Percentiles rank a stretch among this genome's conserved stretches.
phyloP scores from a whole-genome alignment of 805 yeast species.

The Kluyveromyces lactis region DNA sequence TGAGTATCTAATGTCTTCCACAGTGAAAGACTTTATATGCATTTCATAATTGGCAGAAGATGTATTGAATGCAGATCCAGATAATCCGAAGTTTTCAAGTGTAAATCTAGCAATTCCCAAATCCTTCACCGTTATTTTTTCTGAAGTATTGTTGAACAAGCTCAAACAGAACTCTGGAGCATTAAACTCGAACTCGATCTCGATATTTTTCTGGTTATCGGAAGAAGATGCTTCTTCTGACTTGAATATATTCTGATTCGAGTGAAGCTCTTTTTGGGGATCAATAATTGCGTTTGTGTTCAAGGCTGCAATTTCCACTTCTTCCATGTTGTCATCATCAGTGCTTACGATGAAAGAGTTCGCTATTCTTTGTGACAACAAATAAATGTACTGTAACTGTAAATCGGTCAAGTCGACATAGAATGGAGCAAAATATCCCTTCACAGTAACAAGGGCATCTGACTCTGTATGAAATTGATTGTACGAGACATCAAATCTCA shows the following conservation, averaged over 20 bases:
- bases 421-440: slow-evolving; percentile 55
- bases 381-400: slow-evolving; percentile 52
- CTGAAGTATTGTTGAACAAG: slow-evolving; percentile 45
- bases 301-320: slow-evolving; percentile 55
- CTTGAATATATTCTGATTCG: slow-evolving; percentile 7
- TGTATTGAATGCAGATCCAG: slow-evolving; percentile 35
- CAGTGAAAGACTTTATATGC: slow-evolving; percentile 62
- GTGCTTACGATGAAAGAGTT: slow-evolving; percentile 43
- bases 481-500: slow-evolving; percentile 52
- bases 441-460: slow-evolving; percentile 33
- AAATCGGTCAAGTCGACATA: slow-evolving; percentile 62
- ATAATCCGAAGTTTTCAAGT: slow-evolving; percentile 48
- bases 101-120: slow-evolving; percentile 49
- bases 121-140: slow-evolving; percentile 28
- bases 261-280: slow-evolving; percentile 17
- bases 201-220: slow-evolving; percentile 2
- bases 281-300: slow-evolving; percentile 48
- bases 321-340: slow-evolving; percentile 36
- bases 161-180: slow-evolving; percentile 60
- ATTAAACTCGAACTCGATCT: slow-evolving; percentile 42
- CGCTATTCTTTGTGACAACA: slow-evolving; percentile 48
- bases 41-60: slow-evolving; percentile 51
- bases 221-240: background rate
- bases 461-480: slow-evolving; percentile 30
- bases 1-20: slow-evolving; percentile 60